Conservation (phyloP, 2,329 filamentous ascomycete species). For the Sarocladium brachiariae region DNA sequence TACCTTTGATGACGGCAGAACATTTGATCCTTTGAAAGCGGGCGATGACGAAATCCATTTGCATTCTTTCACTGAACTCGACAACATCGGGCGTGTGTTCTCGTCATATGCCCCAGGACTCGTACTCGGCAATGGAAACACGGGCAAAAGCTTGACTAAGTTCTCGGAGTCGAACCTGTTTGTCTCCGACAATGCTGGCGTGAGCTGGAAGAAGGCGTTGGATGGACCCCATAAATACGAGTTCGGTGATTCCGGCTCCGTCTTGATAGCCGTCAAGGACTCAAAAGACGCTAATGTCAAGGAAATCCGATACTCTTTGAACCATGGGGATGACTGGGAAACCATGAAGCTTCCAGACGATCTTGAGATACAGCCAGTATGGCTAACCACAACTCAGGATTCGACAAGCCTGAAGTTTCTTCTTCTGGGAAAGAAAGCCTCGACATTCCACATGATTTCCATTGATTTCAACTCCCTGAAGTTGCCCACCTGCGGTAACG, state of each 20-base stretch:
- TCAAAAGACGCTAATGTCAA: conserved; percentile 54
- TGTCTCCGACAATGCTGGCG: conserved; percentile 84
- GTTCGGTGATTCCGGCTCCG: conserved; percentile 86
- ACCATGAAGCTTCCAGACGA: conserved; percentile 58
- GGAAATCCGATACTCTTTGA: conserved; percentile 68
- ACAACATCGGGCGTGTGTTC: conserved; percentile 79
- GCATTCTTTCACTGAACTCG: conserved; percentile 82
- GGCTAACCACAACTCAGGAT: conserved; percentile 83
- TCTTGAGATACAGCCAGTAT: conserved; percentile 60
- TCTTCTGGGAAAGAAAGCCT: conserved; percentile 49
- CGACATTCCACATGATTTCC: conserved; percentile 57
- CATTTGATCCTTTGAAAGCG: conserved; percentile 66
- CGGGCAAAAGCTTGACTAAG: conserved; percentile 62
- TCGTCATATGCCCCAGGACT: conserved; percentile 90
- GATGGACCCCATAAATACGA: conserved; percentile 90
- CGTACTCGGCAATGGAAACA: conserved; percentile 91
- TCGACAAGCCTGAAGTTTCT: conserved; percentile 91
- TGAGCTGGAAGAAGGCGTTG: conserved; percentile 71
- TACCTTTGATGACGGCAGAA: conserved; percentile 91
- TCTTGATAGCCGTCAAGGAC: conserved; percentile 77
- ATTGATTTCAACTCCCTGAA: conserved; percentile 81
- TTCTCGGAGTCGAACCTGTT: conserved; percentile 74
- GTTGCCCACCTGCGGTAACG: conserved; percentile 67
- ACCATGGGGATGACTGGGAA: conserved; percentile 84
- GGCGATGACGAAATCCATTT: conserved; percentile 69